A percentile compares a stretch with the other conserved stretches of the same genome.
phyloP scores from a whole-genome alignment of 495 filamentous ascomycete species.

The Schizothecium vesticola region DNA sequence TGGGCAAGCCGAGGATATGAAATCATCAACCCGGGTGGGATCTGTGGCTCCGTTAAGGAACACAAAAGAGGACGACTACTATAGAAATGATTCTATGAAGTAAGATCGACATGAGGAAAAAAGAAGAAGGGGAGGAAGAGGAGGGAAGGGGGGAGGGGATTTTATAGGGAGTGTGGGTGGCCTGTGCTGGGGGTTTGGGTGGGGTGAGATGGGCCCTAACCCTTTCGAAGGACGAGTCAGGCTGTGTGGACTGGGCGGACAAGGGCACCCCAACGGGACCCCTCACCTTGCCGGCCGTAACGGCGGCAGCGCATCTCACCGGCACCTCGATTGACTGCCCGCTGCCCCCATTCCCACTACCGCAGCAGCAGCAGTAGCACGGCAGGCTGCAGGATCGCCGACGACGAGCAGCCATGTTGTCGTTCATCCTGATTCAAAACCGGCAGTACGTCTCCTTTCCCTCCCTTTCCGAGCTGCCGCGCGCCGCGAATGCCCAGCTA shows the following conservation, averaged over 20 bases:
- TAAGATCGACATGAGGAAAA: neutral
- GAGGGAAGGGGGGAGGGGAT: neutral
- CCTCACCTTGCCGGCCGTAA: neutral
- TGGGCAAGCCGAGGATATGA: neutral
- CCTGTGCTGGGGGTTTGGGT: neutral
- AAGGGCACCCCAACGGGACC: no score
- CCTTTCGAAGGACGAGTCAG: neutral
- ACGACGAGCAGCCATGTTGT: constrained; percentile 51
- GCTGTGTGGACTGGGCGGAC: no score
- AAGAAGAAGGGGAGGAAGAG: neutral
- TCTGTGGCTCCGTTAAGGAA: neutral
- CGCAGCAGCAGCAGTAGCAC: constrained; percentile 1
- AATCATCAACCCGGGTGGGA: neutral
- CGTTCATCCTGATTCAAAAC: constrained; percentile 95
- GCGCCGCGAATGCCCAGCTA: neutral
- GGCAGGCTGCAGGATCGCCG: neutral
- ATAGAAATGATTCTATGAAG: neutral
- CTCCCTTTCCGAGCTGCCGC: neutral
- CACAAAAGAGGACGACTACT: neutral
- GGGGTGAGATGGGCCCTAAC: neutral
- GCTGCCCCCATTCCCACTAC: neutral
- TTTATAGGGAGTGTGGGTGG: neutral
- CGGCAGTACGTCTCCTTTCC: constrained; percentile 59
- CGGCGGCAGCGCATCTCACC: neutral
- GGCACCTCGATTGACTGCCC: neutral